Conservation (phyloP, 176 grass and related monocot species). For the Canna indica region DNA sequence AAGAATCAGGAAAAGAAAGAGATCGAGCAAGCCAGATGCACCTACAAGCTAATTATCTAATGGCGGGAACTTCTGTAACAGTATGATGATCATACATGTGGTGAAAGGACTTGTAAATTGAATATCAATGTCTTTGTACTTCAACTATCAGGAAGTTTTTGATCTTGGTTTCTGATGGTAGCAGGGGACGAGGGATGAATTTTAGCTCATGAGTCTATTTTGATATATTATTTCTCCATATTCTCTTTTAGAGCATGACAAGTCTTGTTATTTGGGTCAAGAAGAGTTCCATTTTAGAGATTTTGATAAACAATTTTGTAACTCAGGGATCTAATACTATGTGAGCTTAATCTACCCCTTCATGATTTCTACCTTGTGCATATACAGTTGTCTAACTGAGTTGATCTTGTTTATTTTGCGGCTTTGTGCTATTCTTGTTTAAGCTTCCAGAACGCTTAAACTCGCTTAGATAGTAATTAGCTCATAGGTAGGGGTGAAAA, state of each 20-base stretch:
- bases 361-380: too few species aligned
- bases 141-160: background rate
- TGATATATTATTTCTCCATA: background rate
- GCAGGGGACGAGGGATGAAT: background rate
- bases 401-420: too few species aligned
- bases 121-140: background rate
- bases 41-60: background rate
- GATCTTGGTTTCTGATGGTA: background rate
- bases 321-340: too few species aligned
- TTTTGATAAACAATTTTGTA: too few species aligned
- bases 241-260: background rate
- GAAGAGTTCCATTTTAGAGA: background rate
- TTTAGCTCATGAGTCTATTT: background rate
- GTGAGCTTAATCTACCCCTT: too few species aligned
- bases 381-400: too few species aligned
- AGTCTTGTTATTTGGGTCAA: background rate
- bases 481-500: too few species aligned
- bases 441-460: too few species aligned
- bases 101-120: background rate
- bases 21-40: background rate
- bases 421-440: too few species aligned
- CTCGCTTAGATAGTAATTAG: too few species aligned
- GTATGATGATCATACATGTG: background rate
- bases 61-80: too few species aligned
- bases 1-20: constrained; percentile 8